Percentiles rank a stretch among this genome's conserved stretches.
Conservation (phyloP, 1,284 basidiomycete genomes). For the Ustilago shanxiensis region DNA sequence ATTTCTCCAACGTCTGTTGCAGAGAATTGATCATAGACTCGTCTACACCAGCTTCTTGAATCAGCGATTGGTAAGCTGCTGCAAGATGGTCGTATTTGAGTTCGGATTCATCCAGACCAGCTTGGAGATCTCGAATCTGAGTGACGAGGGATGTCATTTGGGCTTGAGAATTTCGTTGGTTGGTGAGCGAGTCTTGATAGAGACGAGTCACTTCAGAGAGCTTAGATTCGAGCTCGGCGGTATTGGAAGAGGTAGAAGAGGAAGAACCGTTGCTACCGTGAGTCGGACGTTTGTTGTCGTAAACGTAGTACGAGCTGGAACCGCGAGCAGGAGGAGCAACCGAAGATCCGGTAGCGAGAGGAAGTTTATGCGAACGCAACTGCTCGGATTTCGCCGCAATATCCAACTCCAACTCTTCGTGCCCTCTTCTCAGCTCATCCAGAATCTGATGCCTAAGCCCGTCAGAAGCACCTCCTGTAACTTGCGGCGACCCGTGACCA, state of each 20-base stretch:
- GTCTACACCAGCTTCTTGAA: conserved; percentile 55
- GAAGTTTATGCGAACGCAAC: conserved; percentile 52
- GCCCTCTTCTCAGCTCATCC: conserved; percentile 75
- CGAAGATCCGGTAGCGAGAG: neutral
- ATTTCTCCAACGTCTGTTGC: conserved; percentile 48
- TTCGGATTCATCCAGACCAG: conserved; percentile 84
- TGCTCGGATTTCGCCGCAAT: conserved; percentile 64
- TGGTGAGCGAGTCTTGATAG: conserved; percentile 80
- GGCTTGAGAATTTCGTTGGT: conserved; percentile 82
- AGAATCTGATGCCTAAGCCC: conserved; percentile 78
- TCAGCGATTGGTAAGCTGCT: conserved; percentile 45
- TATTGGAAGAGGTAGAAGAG: neutral
- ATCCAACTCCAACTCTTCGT: conserved; percentile 66
- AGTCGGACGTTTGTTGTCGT: conserved; percentile 29
- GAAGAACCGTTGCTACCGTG: neutral
- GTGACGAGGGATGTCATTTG: conserved; percentile 85
- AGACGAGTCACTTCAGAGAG: conserved; percentile 74
- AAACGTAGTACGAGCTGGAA: conserved; percentile 52
- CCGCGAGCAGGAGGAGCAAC: conserved; percentile 12
- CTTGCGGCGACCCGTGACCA: conserved; percentile 30
- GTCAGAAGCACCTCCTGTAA: conserved; percentile 69
- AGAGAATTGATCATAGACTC: conserved; percentile 45
- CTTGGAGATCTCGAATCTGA: conserved; percentile 84
- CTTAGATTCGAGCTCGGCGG: conserved; percentile 78
- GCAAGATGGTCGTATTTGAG: conserved; percentile 55